A percentile compares a stretch with the other conserved stretches of the same genome.
These are phyloP conservation scores for Aspergillus conjunctus DNA, from an alignment of 495 filamentous ascomycete species.

Conservation along the genomic window DNA sequence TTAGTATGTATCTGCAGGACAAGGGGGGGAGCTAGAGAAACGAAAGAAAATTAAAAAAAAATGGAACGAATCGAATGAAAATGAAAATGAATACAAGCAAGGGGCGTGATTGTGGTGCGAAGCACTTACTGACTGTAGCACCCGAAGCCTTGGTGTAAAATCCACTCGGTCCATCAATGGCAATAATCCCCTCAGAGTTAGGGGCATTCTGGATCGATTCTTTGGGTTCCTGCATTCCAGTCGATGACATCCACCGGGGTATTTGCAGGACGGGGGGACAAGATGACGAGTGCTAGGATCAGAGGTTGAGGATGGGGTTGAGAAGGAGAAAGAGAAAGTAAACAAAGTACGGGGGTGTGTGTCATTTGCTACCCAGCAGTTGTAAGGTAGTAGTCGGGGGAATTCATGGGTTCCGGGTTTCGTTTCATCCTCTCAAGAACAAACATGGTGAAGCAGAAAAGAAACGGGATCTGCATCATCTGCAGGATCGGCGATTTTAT, in stretches of 20 bases:
- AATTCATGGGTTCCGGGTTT: too few species aligned
- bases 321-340: background rate
- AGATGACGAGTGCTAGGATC: background rate
- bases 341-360: background rate
- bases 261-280: slow-evolving; percentile 10
- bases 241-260: slow-evolving; percentile 17
- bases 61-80: slow-evolving; percentile 8
- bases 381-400: too few species aligned
- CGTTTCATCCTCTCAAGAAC: too few species aligned
- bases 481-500: background rate
- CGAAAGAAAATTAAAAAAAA: slow-evolving; percentile 2
- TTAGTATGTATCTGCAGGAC: slow-evolving; percentile 17
- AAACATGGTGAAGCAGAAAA: too few species aligned
- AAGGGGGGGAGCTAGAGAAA: slow-evolving; percentile 11
- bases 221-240: slow-evolving; percentile 23
- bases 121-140: slow-evolving; percentile 18
- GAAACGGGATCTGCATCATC: background rate
- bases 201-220: slow-evolving; percentile 20
- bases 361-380: too few species aligned
- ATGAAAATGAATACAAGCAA: slow-evolving; percentile 14
- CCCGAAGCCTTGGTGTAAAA: slow-evolving; percentile 24
- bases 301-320: background rate
- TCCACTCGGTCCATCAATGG: slow-evolving; percentile 9
- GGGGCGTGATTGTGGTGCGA: slow-evolving; percentile 11
- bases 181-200: slow-evolving; percentile 3